A percentile compares a stretch with the other conserved stretches of the same genome.
These are phyloP conservation scores for Mycena polygramma DNA, from an alignment of 768 basidiomycete genomes.

Conservation along the genomic window DNA sequence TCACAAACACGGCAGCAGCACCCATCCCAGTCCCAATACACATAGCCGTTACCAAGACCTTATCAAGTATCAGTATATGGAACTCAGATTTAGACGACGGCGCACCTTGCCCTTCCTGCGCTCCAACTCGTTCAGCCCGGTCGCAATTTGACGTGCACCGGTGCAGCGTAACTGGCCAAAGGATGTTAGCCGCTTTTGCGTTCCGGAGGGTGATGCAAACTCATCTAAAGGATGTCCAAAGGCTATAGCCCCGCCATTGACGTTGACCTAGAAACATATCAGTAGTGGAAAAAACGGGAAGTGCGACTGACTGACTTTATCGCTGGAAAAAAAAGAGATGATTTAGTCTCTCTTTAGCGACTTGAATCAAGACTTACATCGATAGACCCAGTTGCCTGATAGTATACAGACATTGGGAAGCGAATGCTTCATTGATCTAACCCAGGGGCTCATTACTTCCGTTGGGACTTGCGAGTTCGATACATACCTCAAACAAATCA, in stretches of 20 bases:
- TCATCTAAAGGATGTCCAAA: constrained; percentile 87
- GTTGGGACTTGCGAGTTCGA: neutral
- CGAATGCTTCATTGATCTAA: constrained; percentile 94
- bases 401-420: constrained; percentile 84
- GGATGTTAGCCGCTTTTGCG: constrained; percentile 34
- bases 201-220: constrained; percentile 44
- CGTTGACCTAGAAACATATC: constrained; percentile 78
- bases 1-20: constrained; percentile 82
- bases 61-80: too few species aligned
- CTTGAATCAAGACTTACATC: constrained; percentile 44
- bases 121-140: constrained; percentile 81
- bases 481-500: constrained; percentile 80
- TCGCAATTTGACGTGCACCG: constrained; percentile 88
- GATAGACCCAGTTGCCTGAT: constrained; percentile 73
- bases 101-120: constrained; percentile 78
- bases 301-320: constrained; percentile 48
- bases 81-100: constrained; percentile 8
- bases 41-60: constrained; percentile 91
- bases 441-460: neutral
- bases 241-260: constrained; percentile 93
- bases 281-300: neutral
- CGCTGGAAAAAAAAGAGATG: constrained; percentile 43
- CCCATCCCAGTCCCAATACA: constrained; percentile 95
- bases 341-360: neutral
- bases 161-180: constrained; percentile 70